These are phyloP conservation scores for Kodamaea kakaduensis DNA, from an alignment of 805 yeast species.

Conservation along the genomic window DNA sequence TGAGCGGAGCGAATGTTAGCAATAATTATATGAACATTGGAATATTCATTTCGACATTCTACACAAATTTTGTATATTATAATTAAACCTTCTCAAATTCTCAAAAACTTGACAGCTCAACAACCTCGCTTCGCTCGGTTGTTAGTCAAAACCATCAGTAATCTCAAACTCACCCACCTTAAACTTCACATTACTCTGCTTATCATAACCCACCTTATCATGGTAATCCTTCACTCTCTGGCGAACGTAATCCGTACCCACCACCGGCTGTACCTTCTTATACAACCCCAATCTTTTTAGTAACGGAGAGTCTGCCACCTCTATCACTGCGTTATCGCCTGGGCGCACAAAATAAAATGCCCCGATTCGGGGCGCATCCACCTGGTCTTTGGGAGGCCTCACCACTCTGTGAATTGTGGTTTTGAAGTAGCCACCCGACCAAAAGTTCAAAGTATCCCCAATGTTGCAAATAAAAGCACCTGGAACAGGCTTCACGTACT, in stretches of 20 bases:
- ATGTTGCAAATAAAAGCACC: conserved; percentile 32
- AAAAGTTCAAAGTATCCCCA: conserved; percentile 33
- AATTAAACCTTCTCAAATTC: too few relatives aligned
- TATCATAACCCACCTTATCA: conserved; percentile 18
- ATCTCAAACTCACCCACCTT: conserved; percentile 27
- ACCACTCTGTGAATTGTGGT: conserved; percentile 33
- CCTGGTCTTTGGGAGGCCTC: conserved; percentile 33
- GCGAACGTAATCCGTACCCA: conserved; percentile 29
- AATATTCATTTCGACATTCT: too few relatives aligned
- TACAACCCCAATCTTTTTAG: conserved; percentile 28
- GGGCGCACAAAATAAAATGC: conserved; percentile 35
- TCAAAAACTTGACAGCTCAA: too few relatives aligned
- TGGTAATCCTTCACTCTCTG: conserved; percentile 28
- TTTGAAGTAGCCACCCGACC: conserved; percentile 35
- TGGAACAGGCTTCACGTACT: conserved; percentile 30
- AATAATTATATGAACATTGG: too few relatives aligned
- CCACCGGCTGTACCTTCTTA: conserved; percentile 20
- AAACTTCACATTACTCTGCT: conserved; percentile 23
- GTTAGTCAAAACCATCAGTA: conserved; percentile 24
- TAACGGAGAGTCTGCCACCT: conserved; percentile 30
- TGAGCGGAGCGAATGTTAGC: too few relatives aligned
- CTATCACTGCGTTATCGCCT: conserved; percentile 25
- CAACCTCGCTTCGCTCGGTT: not conserved
- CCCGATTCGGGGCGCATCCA: conserved; percentile 28
- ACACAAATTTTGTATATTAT: too few relatives aligned